Percentiles rank a stretch among this genome's conserved stretches.
These are phyloP conservation scores for Sugiyamaella novakii DNA, from an alignment of 1,139 yeast species.

Conservation along the genomic window DNA sequence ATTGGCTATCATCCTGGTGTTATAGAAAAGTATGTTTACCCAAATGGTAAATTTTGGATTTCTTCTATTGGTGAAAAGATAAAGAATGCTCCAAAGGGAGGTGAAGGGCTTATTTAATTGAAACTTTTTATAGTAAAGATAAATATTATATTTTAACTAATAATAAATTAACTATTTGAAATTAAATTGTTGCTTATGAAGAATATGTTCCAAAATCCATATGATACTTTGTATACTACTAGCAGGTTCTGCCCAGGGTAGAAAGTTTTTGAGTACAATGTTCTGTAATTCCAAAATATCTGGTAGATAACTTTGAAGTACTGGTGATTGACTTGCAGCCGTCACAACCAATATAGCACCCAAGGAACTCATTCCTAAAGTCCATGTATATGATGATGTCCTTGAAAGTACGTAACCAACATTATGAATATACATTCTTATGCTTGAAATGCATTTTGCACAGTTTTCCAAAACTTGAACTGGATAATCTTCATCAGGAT, in stretches of 20 bases:
- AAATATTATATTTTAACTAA: too few species aligned
- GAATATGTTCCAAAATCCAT: constrained; percentile 17
- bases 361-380: constrained; percentile 24
- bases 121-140: background rate
- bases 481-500: constrained; percentile 17
- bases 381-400: constrained; percentile 30
- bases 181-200: constrained; percentile 16
- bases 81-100: constrained; percentile 31
- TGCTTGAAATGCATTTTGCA: constrained; percentile 24
- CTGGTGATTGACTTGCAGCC: constrained; percentile 21
- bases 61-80: constrained; percentile 32
- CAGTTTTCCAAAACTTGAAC: constrained; percentile 21
- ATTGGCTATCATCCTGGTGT: constrained; percentile 38
- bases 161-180: constrained; percentile 1
- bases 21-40: constrained; percentile 39
- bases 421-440: constrained; percentile 24
- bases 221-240: constrained; percentile 16
- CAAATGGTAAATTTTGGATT: constrained; percentile 42
- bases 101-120: constrained; percentile 26
- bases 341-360: constrained; percentile 26
- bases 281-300: constrained; percentile 21
- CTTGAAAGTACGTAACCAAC: constrained; percentile 21
- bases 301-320: constrained; percentile 16
- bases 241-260: constrained; percentile 16
- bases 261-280: constrained; percentile 19